Evolutionary conservation across 1,284 basidiomycete species (phyloP).

Genomic region (Pascua guehoae): DNA sequence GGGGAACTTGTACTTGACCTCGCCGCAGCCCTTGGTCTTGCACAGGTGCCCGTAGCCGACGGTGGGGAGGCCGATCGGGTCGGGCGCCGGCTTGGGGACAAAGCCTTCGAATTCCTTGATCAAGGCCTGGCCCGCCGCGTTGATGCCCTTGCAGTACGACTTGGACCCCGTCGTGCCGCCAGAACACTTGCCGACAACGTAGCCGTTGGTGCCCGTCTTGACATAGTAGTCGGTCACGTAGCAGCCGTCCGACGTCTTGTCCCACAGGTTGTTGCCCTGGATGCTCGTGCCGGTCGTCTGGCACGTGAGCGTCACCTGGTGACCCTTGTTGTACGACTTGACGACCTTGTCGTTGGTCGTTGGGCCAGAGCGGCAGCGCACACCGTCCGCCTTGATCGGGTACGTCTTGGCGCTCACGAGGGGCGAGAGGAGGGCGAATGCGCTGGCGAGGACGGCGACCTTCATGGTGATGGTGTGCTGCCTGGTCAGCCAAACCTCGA

Average conservation of each 20-base stretch:
- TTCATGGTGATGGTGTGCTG: too few relatives aligned
- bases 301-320: slow-evolving; percentile 7
- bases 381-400: slow-evolving; percentile 5
- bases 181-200: neutral
- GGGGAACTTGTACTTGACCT: slow-evolving; percentile 5
- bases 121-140: slow-evolving; percentile 5
- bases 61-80: slow-evolving; percentile 12
- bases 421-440: too few relatives aligned
- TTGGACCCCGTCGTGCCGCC: neutral
- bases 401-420: neutral
- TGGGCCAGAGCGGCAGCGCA: slow-evolving; percentile 14
- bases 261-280: slow-evolving; percentile 5
- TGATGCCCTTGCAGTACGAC: slow-evolving; percentile 4
- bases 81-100: neutral
- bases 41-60: slow-evolving; percentile 18
- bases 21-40: slow-evolving; percentile 1
- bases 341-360: neutral
- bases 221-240: slow-evolving; percentile 12
- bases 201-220: slow-evolving; percentile 1
- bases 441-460: too few relatives aligned
- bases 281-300: slow-evolving; percentile 8
- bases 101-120: slow-evolving; percentile 14
- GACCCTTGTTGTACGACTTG: neutral
- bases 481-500: too few relatives aligned
- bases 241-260: slow-evolving; percentile 13